phyloP scores from a whole-genome alignment of 768 basidiomycete genomes.

The Mycena rosella region DNA sequence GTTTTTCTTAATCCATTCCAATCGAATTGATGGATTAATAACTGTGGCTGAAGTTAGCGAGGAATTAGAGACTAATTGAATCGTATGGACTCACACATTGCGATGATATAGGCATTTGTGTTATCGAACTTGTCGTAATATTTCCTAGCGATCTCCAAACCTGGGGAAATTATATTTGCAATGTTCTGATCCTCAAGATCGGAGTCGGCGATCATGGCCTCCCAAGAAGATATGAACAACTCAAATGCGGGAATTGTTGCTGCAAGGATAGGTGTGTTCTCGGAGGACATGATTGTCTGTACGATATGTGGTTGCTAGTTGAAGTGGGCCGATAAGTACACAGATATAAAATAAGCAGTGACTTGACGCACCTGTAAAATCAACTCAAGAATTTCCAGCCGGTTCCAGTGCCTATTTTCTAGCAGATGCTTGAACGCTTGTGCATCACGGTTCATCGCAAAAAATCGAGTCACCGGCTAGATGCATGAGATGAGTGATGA shows the following conservation, averaged over 20 bases:
- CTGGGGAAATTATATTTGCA: conserved; percentile 2
- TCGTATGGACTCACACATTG: conserved; percentile 17
- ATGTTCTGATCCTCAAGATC: conserved; percentile 9
- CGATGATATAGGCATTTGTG: conserved; percentile 17
- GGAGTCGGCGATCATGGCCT: conserved; percentile 1
- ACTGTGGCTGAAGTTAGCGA: conserved; percentile 18
- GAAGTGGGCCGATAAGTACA: not conserved
- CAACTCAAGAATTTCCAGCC: not conserved
- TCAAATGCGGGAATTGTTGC: conserved; percentile 2
- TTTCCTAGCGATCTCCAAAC: conserved; percentile 11
- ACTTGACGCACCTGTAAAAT: not conserved
- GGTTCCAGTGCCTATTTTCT: not conserved
- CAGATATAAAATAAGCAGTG: not conserved
- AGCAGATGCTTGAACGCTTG: not conserved
- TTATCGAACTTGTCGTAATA: conserved; percentile 20
- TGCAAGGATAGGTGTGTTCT: not conserved
- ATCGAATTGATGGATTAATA: conserved; percentile 20
- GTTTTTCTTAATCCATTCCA: conserved; percentile 20
- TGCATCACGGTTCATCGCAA: conserved; percentile 1
- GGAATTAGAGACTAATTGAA: conserved; percentile 16
- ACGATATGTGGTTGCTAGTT: not conserved
- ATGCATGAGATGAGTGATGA: not conserved
- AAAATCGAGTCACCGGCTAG: not conserved
- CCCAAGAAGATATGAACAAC: not conserved
- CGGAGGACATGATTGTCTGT: not conserved